Conservation (phyloP, 768 basidiomycete species). For the Boletus barrowsii region DNA sequence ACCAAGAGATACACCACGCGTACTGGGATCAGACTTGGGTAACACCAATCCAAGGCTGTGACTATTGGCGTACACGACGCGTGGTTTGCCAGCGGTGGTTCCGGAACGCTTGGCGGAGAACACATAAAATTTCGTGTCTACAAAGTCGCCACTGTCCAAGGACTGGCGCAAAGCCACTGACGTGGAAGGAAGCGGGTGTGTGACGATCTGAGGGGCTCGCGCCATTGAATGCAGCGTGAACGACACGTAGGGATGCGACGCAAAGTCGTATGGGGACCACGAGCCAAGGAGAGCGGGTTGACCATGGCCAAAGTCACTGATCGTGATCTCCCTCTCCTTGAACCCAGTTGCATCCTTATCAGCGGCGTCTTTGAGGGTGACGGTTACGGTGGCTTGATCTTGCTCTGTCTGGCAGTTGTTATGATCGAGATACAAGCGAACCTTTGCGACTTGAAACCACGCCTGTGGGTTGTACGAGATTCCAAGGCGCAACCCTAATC, state of each 20-base stretch:
- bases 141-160: slow-evolving; percentile 25
- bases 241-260: slow-evolving; percentile 18
- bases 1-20: neutral
- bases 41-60: slow-evolving; percentile 14
- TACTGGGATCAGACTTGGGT: slow-evolving; percentile 18
- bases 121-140: slow-evolving; percentile 30
- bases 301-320: slow-evolving; percentile 27
- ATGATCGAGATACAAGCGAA: slow-evolving; percentile 29
- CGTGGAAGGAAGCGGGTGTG: slow-evolving; percentile 16
- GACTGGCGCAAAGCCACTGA: slow-evolving; percentile 22
- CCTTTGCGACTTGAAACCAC: slow-evolving; percentile 20
- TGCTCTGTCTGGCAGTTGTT: slow-evolving; percentile 19
- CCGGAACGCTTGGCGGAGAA: slow-evolving; percentile 19
- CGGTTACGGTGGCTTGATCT: slow-evolving; percentile 14
- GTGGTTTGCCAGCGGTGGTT: slow-evolving; percentile 18
- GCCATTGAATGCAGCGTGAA: slow-evolving; percentile 21
- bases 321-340: slow-evolving; percentile 15
- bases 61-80: slow-evolving; percentile 23
- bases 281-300: slow-evolving; percentile 24
- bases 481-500: slow-evolving; percentile 29
- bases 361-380: slow-evolving; percentile 8
- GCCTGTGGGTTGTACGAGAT: slow-evolving; percentile 15
- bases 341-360: slow-evolving; percentile 1
- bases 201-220: slow-evolving; percentile 1
- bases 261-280: slow-evolving; percentile 13